Evolutionary conservation across 345 rosid species (phyloP).

Genomic region (Psidium guajava): DNA sequence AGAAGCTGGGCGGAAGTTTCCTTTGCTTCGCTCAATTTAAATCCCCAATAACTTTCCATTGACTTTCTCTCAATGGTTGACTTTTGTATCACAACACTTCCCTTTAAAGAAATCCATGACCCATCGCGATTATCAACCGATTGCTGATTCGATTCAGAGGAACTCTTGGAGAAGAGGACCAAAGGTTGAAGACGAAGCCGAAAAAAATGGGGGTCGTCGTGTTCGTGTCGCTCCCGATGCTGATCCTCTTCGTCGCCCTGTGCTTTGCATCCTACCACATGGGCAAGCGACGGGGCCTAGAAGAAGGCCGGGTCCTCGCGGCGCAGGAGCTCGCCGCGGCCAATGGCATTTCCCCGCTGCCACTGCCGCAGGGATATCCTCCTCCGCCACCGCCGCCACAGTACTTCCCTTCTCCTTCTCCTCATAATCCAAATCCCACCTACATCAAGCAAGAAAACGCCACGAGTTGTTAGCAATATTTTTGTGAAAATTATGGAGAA

Average conservation of each 20-base stretch:
- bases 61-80: not conserved
- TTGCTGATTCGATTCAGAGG: not conserved
- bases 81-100: not conserved
- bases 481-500: not conserved
- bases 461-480: not conserved
- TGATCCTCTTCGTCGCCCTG: not conserved
- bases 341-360: not conserved
- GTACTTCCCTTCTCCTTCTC: not conserved
- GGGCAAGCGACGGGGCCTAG: not conserved
- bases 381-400: not conserved
- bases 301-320: not conserved
- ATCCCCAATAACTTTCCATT: not conserved
- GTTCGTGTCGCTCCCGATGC: not conserved
- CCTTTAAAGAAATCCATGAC: not conserved
- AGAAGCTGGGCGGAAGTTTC: not conserved
- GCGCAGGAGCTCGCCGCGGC: not conserved
- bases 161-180: not conserved
- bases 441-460: not conserved
- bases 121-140: not conserved
- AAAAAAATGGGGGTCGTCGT: not conserved
- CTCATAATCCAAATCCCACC: not conserved
- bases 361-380: not conserved
- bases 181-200: not conserved
- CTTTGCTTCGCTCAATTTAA: not conserved
- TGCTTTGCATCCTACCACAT: not conserved